These are phyloP conservation scores for Yamadazyma siamensis DNA, from an alignment of 1,139 yeast genomes.

Conservation along the genomic window DNA sequence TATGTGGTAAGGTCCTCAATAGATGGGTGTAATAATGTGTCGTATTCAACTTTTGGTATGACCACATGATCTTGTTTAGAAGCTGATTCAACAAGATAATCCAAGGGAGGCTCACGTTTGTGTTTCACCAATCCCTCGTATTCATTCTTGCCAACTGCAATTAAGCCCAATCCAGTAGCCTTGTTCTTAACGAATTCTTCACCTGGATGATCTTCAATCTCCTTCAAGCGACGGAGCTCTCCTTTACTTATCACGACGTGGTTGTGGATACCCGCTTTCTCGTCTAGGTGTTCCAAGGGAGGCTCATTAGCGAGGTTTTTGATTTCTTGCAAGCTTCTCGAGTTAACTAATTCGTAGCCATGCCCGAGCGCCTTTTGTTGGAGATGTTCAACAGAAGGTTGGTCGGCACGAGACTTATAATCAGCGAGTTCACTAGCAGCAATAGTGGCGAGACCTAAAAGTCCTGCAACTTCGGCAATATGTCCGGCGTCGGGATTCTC, in stretches of 20 bases:
- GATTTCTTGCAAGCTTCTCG: background rate
- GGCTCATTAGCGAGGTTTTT: conserved; percentile 20
- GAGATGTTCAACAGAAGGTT: conserved; percentile 20
- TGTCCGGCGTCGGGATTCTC: conserved; percentile 25
- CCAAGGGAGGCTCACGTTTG: conserved; percentile 21
- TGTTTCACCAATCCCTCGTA: conserved; percentile 8
- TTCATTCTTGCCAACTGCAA: conserved; percentile 7
- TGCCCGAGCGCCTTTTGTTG: conserved; percentile 10
- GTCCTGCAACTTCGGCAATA: conserved; percentile 17
- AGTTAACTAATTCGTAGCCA: background rate
- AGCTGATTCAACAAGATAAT: conserved; percentile 21
- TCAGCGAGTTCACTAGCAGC: conserved; percentile 15
- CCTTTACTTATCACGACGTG: conserved; percentile 12
- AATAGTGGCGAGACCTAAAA: conserved; percentile 21
- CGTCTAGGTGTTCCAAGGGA: conserved; percentile 27
- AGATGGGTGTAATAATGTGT: conserved; percentile 12
- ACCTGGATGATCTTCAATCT: conserved; percentile 12
- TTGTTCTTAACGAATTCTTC: conserved; percentile 27
- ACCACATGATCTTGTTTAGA: conserved; percentile 5
- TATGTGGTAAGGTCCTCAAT: conserved; percentile 8
- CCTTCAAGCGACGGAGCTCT: conserved; percentile 5
- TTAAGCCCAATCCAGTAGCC: conserved; percentile 14
- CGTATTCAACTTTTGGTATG: conserved; percentile 5
- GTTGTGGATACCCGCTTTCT: conserved; percentile 14
- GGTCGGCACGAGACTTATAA: conserved; percentile 18